These are phyloP conservation scores for Striga hermonthica DNA, from an alignment of 305 asterid species.

Conservation along the genomic window DNA sequence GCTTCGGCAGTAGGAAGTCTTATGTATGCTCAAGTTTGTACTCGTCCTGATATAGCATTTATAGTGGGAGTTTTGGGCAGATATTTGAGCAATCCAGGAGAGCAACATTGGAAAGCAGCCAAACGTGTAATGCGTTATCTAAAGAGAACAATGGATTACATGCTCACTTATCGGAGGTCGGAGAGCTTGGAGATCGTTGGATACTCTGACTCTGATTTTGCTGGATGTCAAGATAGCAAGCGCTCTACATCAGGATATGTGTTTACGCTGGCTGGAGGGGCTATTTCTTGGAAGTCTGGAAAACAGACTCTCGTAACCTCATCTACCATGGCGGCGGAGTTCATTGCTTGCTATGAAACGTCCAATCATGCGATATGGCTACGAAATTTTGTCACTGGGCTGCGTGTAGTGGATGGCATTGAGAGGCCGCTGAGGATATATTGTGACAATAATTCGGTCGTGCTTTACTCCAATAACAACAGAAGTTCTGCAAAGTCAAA, in stretches of 20 bases:
- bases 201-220: neutral
- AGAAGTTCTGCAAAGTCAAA: neutral
- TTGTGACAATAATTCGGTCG: neutral
- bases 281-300: neutral
- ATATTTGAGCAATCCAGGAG: neutral
- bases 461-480: neutral
- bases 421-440: neutral
- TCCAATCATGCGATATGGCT: neutral
- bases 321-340: neutral
- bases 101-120: neutral
- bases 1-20: conserved; percentile 1
- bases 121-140: neutral
- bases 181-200: neutral
- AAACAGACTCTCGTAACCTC: neutral
- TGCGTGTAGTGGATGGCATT: neutral
- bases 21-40: conserved; percentile 21
- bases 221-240: neutral
- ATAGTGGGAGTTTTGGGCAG: neutral
- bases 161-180: neutral
- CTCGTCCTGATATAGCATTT: neutral
- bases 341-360: neutral
- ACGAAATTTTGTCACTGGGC: neutral
- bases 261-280: neutral
- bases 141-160: neutral
- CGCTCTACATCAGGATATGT: neutral